Percentiles rank a stretch among this genome's conserved stretches.
phyloP scores from a whole-genome alignment of 2,329 filamentous ascomycete genomes.

The Monascus ruber region DNA sequence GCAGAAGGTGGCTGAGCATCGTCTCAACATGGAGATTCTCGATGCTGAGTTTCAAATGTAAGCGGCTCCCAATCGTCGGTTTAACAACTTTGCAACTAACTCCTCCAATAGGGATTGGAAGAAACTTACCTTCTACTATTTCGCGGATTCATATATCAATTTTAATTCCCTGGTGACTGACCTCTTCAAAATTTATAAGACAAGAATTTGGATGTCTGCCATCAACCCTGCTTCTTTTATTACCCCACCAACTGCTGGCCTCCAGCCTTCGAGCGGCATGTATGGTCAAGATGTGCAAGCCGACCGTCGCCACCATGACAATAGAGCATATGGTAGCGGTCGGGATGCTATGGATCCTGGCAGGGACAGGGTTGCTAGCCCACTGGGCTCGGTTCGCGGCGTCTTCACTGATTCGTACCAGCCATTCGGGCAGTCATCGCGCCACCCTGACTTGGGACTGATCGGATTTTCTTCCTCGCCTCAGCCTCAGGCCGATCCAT shows the following conservation, averaged over 20 bases:
- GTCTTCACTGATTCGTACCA: slow-evolving; percentile 29
- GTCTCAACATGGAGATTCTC: slow-evolving; percentile 94
- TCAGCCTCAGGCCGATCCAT: slow-evolving; percentile 23
- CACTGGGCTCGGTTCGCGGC: slow-evolving; percentile 19
- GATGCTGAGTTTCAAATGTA: slow-evolving; percentile 98
- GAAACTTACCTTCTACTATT: slow-evolving; percentile 98
- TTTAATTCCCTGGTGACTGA: slow-evolving; percentile 97
- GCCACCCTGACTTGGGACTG: slow-evolving; percentile 21
- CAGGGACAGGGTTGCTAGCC: slow-evolving; percentile 17
- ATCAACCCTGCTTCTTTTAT: slow-evolving; percentile 96
- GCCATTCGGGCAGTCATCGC: slow-evolving; percentile 19
- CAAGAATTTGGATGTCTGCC: slow-evolving; percentile 98
- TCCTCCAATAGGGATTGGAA: slow-evolving; percentile 71
- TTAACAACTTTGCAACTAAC: slow-evolving; percentile 4
- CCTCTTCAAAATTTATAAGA: slow-evolving; percentile 98
- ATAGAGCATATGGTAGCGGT: slow-evolving; percentile 16
- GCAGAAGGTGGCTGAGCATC: slow-evolving; percentile 90
- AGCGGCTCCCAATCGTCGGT: slow-evolving; percentile 28
- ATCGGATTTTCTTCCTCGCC: slow-evolving; percentile 14
- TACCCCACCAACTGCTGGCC: slow-evolving; percentile 55
- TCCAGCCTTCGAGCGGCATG: slow-evolving; percentile 58
- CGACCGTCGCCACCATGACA: slow-evolving; percentile 30
- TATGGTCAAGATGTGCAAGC: slow-evolving; percentile 29
- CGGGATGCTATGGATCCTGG: slow-evolving; percentile 19
- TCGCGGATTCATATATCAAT: slow-evolving; percentile 95